A percentile compares a stretch with the other conserved stretches of the same genome.
Evolutionary conservation across 805 yeast species (phyloP).

Genomic region (Pichia eremophila): DNA sequence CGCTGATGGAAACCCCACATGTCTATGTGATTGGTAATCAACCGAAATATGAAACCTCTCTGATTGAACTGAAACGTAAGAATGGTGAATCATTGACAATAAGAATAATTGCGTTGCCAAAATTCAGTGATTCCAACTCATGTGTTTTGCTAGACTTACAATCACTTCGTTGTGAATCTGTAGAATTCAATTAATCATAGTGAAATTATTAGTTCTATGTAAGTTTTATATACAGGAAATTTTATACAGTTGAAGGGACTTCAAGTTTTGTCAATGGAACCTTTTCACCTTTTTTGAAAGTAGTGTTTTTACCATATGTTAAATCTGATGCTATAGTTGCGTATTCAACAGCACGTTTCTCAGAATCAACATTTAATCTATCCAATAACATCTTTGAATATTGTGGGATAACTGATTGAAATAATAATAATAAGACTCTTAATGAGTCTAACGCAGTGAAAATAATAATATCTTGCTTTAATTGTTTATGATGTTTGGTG

Average conservation of each 20-base stretch:
- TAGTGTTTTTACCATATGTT: slow-evolving; percentile 45
- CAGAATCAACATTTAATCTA: slow-evolving; percentile 44
- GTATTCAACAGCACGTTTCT: slow-evolving; percentile 32
- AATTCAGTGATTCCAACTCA: slow-evolving; percentile 56
- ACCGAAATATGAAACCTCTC: slow-evolving; percentile 42
- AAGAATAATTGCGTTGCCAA: slow-evolving; percentile 59
- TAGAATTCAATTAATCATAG: slow-evolving; percentile 26
- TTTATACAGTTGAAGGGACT: background rate
- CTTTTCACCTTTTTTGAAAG: slow-evolving; percentile 23
- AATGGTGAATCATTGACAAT: slow-evolving; percentile 26
- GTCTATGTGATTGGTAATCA: slow-evolving; percentile 85
- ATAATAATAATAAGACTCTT: slow-evolving; percentile 55
- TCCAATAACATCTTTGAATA: slow-evolving; percentile 50
- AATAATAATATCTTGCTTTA: slow-evolving; percentile 44
- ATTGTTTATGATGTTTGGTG: slow-evolving; percentile 3
- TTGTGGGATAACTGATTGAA: slow-evolving; percentile 67
- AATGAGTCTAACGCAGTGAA: slow-evolving; percentile 61
- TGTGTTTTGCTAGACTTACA: slow-evolving; percentile 51
- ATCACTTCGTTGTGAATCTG: slow-evolving; percentile 44
- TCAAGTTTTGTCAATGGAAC: slow-evolving; percentile 25
- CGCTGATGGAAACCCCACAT: slow-evolving; percentile 73
- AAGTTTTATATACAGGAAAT: background rate
- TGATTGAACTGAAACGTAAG: slow-evolving; percentile 29
- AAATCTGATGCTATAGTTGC: slow-evolving; percentile 50
- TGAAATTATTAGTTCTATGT: no score